Base-by-base conservation (phyloP, 257 asterid genomes). In the Lithospermum erythrorhizon region DNA sequence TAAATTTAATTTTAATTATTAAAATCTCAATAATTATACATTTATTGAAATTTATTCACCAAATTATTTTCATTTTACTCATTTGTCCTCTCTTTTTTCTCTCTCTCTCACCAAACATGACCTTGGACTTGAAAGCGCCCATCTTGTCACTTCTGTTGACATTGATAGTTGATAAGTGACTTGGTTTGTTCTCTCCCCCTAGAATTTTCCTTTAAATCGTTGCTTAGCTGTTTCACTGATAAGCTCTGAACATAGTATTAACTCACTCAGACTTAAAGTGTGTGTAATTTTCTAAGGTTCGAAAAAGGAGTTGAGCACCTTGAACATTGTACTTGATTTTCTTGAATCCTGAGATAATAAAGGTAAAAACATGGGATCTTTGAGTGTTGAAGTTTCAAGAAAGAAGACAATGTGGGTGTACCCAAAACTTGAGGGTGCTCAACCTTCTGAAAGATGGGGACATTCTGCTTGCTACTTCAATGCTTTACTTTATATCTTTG, bases 141-240 rank as follows among this genome's bases (percentile, higher is more conserved):
- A 85, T 90, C 97, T 85, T 87, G 83, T 90, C 97, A 83, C 84
- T 96, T 90, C 94, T 68, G 77, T 83, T 85, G 97, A 89, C 89
- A 82, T 65, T 81, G 95, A 87, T 89, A 66, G 75, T 87, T 90
- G 96, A 84, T 80, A 76, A 79, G 84, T 83, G 95, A 83, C 91
- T 83, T 82, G 86, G 64, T 83, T 82, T 77, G 74, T 77, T 80
- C 79, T 74, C 76, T 66, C 78, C 64, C 70, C 77, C 76, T 70
- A 75, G 82, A 67, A 82, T 82, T 80, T 71, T 84, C 81, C 73
- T 66, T 57, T 49, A 9, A 35, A 32, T 61, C 62, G 48, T 32
- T 58, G 58, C 61, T 47, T 61, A 55, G 29, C 58, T 73, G 73
- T 51, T 68, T 67, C 59, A 19, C 57, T 25, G 10, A 30, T 49